A percentile compares a stretch with the other conserved stretches of the same genome.
phyloP scores from a whole-genome alignment of 495 filamentous ascomycete species.

The Neurospora sublineolata region DNA sequence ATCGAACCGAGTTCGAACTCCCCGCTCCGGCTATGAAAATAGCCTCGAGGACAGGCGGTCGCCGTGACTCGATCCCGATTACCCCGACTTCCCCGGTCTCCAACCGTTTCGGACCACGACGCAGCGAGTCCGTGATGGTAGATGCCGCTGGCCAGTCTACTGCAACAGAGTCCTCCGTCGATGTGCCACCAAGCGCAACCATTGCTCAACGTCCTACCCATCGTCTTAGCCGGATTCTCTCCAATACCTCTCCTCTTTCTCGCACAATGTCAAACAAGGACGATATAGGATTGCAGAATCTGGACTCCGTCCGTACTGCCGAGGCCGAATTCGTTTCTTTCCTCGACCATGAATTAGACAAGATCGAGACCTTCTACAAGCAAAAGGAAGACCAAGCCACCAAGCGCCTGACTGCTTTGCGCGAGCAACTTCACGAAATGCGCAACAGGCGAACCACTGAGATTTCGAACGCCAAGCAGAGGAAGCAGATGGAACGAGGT shows the following conservation, averaged over 20 bases:
- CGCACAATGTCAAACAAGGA: constrained; percentile 10
- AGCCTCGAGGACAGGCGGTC: constrained; percentile 31
- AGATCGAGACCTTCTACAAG: constrained; percentile 78
- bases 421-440: constrained; percentile 81
- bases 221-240: constrained; percentile 19
- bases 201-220: constrained; percentile 10
- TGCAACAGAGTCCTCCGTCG: not conserved
- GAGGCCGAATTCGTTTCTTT: constrained; percentile 72
- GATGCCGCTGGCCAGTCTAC: constrained; percentile 5
- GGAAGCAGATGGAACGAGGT: constrained; percentile 11
- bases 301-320: constrained; percentile 40
- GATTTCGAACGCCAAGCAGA: constrained; percentile 36
- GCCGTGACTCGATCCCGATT: not conserved
- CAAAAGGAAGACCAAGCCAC: constrained; percentile 71
- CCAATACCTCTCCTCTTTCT: constrained; percentile 9
- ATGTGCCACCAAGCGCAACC: constrained; percentile 4
- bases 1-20: constrained; percentile 42
- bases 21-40: constrained; percentile 62
- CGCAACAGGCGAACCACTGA: constrained; percentile 65
- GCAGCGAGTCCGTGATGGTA: constrained; percentile 16
- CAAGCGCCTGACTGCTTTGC: constrained; percentile 53
- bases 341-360: constrained; percentile 66
- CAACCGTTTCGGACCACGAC: constrained; percentile 8
- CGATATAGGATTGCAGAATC: constrained; percentile 23
- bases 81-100: constrained; percentile 2